These are phyloP conservation scores for Hypoxylon sp. DNA, from an alignment of 2,329 filamentous ascomycete genomes.

Conservation along the genomic window DNA sequence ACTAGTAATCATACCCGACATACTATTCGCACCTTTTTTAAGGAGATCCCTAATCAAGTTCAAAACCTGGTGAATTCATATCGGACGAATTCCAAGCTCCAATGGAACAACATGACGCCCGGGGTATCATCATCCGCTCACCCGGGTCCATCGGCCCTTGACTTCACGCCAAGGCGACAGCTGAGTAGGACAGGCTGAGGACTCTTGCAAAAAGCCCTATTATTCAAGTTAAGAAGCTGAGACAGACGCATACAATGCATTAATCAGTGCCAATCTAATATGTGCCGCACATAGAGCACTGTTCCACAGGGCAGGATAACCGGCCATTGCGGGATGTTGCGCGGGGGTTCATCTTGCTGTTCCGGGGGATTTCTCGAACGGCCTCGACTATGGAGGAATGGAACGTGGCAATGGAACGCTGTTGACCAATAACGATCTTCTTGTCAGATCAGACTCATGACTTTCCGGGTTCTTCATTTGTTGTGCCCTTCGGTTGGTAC, in stretches of 20 bases:
- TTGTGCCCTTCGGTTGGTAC: conserved; percentile 33
- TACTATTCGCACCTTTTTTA: background rate
- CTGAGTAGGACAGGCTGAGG: conserved; percentile 33
- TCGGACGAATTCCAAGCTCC: background rate
- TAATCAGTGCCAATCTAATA: conserved; percentile 16
- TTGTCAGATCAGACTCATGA: conserved; percentile 7
- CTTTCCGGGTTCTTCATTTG: conserved; percentile 31
- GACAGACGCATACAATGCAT: conserved; percentile 1
- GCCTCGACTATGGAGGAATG: conserved; percentile 36
- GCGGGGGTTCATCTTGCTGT: conserved; percentile 27
- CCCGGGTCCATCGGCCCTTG: conserved; percentile 29
- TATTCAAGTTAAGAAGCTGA: conserved; percentile 29
- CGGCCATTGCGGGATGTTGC: conserved; percentile 36
- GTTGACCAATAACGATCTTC: conserved; percentile 21
- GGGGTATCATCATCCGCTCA: conserved; percentile 25
- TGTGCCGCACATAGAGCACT: conserved; percentile 7
- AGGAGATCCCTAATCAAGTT: background rate
- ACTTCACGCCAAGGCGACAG: conserved; percentile 24
- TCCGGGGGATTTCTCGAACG: conserved; percentile 33
- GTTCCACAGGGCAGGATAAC: conserved; percentile 20
- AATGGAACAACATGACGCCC: conserved; percentile 1
- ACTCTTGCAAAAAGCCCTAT: conserved; percentile 22
- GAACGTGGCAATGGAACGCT: conserved; percentile 37
- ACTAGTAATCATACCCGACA: too few species aligned
- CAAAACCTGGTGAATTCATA: background rate